Percentiles rank a stretch among this genome's conserved stretches.
These are phyloP conservation scores for Rhodotorula sp. DNA, from an alignment of 1,284 basidiomycete species.

Conservation along the genomic window DNA sequence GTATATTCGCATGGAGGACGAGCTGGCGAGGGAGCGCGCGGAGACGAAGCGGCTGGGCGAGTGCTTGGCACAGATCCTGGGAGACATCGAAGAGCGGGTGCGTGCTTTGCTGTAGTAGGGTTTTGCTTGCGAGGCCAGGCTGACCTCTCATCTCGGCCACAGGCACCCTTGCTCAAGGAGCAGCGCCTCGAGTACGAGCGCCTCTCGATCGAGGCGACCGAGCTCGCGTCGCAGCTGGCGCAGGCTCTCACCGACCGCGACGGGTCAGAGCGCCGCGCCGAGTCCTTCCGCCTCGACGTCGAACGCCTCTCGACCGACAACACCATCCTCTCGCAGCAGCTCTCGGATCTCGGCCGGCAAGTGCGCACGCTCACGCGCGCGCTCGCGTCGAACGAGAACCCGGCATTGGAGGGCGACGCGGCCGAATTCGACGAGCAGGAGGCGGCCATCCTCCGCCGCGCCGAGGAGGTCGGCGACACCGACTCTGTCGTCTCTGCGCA, in stretches of 20 bases:
- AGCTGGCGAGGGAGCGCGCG: slow-evolving; percentile 70
- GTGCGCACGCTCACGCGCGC: slow-evolving; percentile 76
- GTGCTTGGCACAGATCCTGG: slow-evolving; percentile 68
- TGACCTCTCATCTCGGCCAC: not conserved
- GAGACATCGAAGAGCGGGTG: slow-evolving; percentile 85
- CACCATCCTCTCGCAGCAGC: slow-evolving; percentile 65
- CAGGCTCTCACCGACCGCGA: slow-evolving; percentile 70
- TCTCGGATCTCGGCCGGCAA: slow-evolving; percentile 84
- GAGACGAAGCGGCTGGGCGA: slow-evolving; percentile 81
- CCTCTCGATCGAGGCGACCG: slow-evolving; percentile 70
- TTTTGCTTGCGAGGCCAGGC: not conserved
- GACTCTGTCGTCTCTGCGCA: slow-evolving; percentile 83
- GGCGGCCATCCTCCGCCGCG: slow-evolving; percentile 46
- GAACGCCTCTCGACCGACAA: slow-evolving; percentile 41
- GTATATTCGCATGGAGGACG: slow-evolving; percentile 78
- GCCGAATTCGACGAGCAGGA: slow-evolving; percentile 51
- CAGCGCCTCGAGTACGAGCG: slow-evolving; percentile 83
- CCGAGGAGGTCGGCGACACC: slow-evolving; percentile 60
- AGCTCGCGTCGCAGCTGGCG: slow-evolving; percentile 76
- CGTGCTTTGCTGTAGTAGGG: slow-evolving; percentile 50
- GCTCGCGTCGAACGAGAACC: slow-evolving; percentile 70
- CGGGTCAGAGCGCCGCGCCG: slow-evolving; percentile 42
- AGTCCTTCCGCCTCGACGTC: slow-evolving; percentile 42
- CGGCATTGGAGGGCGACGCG: slow-evolving; percentile 63
- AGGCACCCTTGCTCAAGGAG: slow-evolving; percentile 84